Percentiles rank a stretch among this genome's conserved stretches.
These are phyloP conservation scores for Neurospora sp. DNA, from an alignment of 495 filamentous ascomycete species.

Conservation along the genomic window DNA sequence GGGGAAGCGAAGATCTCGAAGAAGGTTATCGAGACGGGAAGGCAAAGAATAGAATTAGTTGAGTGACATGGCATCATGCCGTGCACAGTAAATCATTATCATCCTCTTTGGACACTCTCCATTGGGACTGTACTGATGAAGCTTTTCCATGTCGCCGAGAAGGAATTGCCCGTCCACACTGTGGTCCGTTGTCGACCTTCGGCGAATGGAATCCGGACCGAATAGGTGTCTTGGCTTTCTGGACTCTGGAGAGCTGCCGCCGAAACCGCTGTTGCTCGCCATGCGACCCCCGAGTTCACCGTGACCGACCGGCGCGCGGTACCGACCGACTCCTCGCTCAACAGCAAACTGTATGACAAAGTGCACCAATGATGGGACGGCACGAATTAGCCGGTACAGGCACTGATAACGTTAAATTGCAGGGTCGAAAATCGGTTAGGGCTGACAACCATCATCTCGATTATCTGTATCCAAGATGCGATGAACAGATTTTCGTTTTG, in stretches of 20 bases:
- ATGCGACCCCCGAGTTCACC: neutral
- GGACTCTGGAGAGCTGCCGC: neutral
- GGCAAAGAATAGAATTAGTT: neutral
- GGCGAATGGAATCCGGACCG: neutral
- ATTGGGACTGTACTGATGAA: neutral
- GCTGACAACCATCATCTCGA: neutral
- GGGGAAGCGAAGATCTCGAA: neutral
- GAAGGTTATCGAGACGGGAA: neutral
- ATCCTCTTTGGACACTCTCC: neutral
- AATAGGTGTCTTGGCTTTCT: neutral
- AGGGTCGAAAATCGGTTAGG: neutral
- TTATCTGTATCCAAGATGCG: neutral
- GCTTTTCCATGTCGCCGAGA: neutral
- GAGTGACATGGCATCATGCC: neutral
- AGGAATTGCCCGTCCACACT: neutral
- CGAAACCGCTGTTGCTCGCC: neutral
- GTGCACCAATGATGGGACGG: neutral
- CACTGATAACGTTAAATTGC: neutral
- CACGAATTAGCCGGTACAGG: neutral
- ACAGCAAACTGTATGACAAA: neutral
- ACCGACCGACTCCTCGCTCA: neutral
- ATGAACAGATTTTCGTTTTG: neutral
- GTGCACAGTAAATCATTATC: neutral
- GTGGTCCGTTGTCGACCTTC: neutral
- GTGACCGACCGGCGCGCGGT: neutral